phyloP scores from a whole-genome alignment of 306 rosid species.

The Myrica gale region DNA sequence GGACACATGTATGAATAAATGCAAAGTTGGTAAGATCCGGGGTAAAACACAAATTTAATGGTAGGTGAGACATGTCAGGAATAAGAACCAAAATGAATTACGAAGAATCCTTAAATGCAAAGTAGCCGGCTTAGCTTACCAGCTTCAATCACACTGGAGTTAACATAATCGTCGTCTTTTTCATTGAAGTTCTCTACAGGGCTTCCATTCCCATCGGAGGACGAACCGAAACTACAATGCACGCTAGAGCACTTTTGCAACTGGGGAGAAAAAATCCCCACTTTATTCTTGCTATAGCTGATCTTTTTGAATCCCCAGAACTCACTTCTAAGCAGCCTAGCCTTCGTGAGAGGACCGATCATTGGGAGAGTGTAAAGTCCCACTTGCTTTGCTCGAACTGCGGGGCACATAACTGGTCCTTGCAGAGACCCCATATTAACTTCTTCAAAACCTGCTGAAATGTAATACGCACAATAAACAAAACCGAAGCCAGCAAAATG shows the following conservation, averaged over 20 bases:
- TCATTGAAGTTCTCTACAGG: slow-evolving; percentile 77
- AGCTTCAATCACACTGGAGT: slow-evolving; percentile 85
- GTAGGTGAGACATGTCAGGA: background rate
- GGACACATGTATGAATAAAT: slow-evolving; percentile 11
- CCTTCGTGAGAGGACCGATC: slow-evolving; percentile 46
- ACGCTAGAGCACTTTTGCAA: slow-evolving; percentile 46
- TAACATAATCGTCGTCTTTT: slow-evolving; percentile 84
- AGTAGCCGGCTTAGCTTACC: slow-evolving; percentile 52
- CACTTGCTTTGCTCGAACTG: slow-evolving; percentile 58
- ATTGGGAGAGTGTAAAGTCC: slow-evolving; percentile 54
- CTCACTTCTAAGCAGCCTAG: slow-evolving; percentile 56
- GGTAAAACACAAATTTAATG: too few relatives aligned
- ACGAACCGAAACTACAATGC: slow-evolving; percentile 64
- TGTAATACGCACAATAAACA: background rate
- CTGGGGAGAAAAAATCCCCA: slow-evolving; percentile 37
- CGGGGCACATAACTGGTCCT: slow-evolving; percentile 84
- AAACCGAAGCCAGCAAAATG: background rate
- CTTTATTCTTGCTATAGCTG: slow-evolving; percentile 39
- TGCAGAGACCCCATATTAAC: slow-evolving; percentile 66
- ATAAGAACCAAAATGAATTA: slow-evolving; percentile 6
- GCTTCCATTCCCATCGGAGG: slow-evolving; percentile 80
- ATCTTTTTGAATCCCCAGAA: slow-evolving; percentile 55
- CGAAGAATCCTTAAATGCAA: background rate
- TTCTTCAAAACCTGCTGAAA: slow-evolving; percentile 39
- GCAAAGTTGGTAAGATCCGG: background rate